Percentiles rank a stretch among this genome's conserved stretches.
phyloP scores from a whole-genome alignment of 257 asterid species.

The Leonotis leonurus region DNA sequence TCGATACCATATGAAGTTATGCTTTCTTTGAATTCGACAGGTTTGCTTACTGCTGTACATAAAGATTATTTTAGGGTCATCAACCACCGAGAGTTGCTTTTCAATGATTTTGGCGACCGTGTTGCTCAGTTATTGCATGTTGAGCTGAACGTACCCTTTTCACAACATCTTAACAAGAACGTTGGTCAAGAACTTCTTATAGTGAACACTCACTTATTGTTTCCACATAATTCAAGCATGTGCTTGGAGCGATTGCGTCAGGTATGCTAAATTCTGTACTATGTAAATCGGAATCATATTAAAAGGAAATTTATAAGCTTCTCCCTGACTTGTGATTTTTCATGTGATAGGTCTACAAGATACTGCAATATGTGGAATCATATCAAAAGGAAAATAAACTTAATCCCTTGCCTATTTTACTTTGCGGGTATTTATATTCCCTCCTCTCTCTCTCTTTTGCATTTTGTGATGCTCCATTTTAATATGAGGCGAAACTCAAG shows the following conservation, averaged over 20 bases:
- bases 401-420: conserved; percentile 84
- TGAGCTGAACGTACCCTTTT: conserved; percentile 54
- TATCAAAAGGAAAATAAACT: conserved; percentile 84
- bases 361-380: conserved; percentile 71
- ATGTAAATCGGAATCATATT: too few relatives aligned
- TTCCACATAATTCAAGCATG: conserved; percentile 90
- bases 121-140: conserved; percentile 96
- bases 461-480: background rate
- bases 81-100: conserved; percentile 74
- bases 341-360: conserved; percentile 70
- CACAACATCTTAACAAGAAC: conserved; percentile 38
- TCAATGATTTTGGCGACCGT: conserved; percentile 97
- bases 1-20: background rate
- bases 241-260: conserved; percentile 94
- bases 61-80: conserved; percentile 78
- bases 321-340: background rate
- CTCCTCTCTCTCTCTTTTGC: background rate
- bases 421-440: conserved; percentile 68
- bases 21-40: conserved; percentile 28
- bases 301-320: background rate
- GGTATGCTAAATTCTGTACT: conserved; percentile 34
- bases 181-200: conserved; percentile 83
- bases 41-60: conserved; percentile 83
- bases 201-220: conserved; percentile 87
- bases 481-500: conserved; percentile 5